Evolutionary conservation across 139 green algal species (phyloP).

Genomic region (Closterium sp.): DNA sequence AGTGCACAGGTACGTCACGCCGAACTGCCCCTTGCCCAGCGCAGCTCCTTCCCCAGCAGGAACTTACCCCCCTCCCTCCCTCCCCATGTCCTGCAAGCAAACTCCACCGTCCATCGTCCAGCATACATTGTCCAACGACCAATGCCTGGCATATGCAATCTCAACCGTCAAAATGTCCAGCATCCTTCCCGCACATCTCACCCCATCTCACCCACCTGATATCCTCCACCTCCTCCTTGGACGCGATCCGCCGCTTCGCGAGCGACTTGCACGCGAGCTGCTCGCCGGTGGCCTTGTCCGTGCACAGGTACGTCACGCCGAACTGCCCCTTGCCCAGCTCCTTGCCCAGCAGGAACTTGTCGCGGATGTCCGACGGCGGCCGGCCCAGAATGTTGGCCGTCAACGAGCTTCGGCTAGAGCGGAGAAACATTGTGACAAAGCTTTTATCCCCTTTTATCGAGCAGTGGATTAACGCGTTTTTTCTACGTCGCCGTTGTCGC

Average conservation of each 20-base stretch:
- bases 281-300: slow-evolving; percentile 63
- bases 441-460: neutral
- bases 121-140: neutral
- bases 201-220: slow-evolving; percentile 59
- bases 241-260: slow-evolving; percentile 80
- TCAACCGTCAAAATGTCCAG: neutral
- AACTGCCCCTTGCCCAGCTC: slow-evolving; percentile 50
- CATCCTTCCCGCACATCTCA: neutral
- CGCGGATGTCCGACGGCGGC: slow-evolving; percentile 23
- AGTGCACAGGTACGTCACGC: slow-evolving; percentile 37
- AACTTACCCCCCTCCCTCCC: slow-evolving; percentile 14
- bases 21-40: slow-evolving; percentile 53
- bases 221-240: slow-evolving; percentile 87
- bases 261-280: slow-evolving; percentile 82
- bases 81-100: neutral
- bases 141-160: neutral
- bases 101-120: neutral
- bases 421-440: neutral
- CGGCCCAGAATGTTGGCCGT: slow-evolving; percentile 35
- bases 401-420: neutral
- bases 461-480: neutral
- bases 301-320: slow-evolving; percentile 46
- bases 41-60: slow-evolving; percentile 44
- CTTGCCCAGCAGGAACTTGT: slow-evolving; percentile 40
- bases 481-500: neutral